Conservation (phyloP, 164 flowering plant species). For the Echeveria elegans region DNA sequence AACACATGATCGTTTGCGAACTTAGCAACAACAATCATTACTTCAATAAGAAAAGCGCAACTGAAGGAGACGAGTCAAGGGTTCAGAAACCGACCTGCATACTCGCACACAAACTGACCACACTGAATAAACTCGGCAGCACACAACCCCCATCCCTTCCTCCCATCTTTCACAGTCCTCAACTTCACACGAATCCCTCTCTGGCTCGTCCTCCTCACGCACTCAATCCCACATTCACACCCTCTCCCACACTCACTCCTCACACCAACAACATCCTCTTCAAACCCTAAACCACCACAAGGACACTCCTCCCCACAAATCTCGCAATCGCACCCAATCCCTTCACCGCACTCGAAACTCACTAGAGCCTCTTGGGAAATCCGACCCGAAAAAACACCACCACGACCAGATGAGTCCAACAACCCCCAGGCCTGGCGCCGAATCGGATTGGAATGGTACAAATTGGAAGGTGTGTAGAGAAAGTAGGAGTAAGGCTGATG, state of each 20-base stretch:
- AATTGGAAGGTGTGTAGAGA: conserved; percentile 51
- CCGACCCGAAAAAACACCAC: no score
- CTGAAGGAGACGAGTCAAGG: background rate
- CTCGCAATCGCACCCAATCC: conserved; percentile 57
- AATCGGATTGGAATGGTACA: conserved; percentile 17
- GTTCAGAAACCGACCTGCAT: conserved; percentile 45
- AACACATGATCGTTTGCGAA: background rate
- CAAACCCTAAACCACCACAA: conserved; percentile 21
- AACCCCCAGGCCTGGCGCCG: conserved; percentile 56
- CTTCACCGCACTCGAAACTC: conserved; percentile 13
- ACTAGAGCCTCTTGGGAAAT: background rate
- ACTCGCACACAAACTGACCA: conserved; percentile 72
- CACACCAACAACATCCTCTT: conserved; percentile 19
- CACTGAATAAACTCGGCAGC: conserved; percentile 43
- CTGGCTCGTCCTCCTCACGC: conserved; percentile 59
- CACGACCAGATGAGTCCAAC: background rate
- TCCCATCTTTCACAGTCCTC: conserved; percentile 46
- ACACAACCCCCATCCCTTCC: conserved; percentile 77
- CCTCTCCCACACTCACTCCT: conserved; percentile 60
- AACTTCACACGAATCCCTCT: conserved; percentile 42
- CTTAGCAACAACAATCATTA: background rate
- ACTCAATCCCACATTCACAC: conserved; percentile 54
- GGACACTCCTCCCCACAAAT: conserved; percentile 17
- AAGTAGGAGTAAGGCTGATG: conserved; percentile 55
- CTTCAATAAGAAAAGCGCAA: no score